These are phyloP conservation scores for Naganishia vishniacii DNA, from an alignment of 768 basidiomycete species.

Conservation along the genomic window DNA sequence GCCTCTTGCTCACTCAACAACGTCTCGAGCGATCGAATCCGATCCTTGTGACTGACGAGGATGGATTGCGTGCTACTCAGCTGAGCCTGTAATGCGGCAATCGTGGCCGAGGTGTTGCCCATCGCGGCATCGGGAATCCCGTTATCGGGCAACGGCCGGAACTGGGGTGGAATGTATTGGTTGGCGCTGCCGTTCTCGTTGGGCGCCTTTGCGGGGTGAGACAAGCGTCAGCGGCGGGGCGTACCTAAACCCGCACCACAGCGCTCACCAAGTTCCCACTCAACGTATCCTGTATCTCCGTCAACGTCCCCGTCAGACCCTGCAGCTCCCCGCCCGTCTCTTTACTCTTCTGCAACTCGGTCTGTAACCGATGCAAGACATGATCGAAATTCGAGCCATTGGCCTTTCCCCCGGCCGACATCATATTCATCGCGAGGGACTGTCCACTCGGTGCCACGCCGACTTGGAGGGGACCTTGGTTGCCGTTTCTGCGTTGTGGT, in stretches of 20 bases:
- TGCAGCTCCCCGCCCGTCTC: slow-evolving; percentile 85
- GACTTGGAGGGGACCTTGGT: slow-evolving; percentile 9
- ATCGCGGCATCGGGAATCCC: slow-evolving; percentile 39
- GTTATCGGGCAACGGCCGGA: slow-evolving; percentile 35
- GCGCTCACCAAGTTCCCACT: slow-evolving; percentile 69
- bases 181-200: slow-evolving; percentile 44
- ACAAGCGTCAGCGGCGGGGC: too few relatives aligned
- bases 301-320: slow-evolving; percentile 69
- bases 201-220: slow-evolving; percentile 35
- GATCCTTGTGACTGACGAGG: slow-evolving; percentile 71
- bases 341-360: slow-evolving; percentile 89
- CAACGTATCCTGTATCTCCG: slow-evolving; percentile 85
- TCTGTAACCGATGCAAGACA: slow-evolving; percentile 78
- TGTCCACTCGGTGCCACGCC: slow-evolving; percentile 13
- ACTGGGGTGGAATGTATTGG: slow-evolving; percentile 44
- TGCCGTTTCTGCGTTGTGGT: slow-evolving; percentile 24
- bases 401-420: slow-evolving; percentile 57
- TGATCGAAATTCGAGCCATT: slow-evolving; percentile 81
- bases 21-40: slow-evolving; percentile 68
- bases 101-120: slow-evolving; percentile 46
- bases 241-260: not conserved
- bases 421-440: slow-evolving; percentile 49
- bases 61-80: slow-evolving; percentile 76
- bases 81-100: slow-evolving; percentile 70
- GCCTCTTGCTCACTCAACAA: slow-evolving; percentile 76